These are phyloP conservation scores for Pseudogymnoascus pannorum DNA, from an alignment of 2,329 filamentous ascomycete species.

Conservation along the genomic window DNA sequence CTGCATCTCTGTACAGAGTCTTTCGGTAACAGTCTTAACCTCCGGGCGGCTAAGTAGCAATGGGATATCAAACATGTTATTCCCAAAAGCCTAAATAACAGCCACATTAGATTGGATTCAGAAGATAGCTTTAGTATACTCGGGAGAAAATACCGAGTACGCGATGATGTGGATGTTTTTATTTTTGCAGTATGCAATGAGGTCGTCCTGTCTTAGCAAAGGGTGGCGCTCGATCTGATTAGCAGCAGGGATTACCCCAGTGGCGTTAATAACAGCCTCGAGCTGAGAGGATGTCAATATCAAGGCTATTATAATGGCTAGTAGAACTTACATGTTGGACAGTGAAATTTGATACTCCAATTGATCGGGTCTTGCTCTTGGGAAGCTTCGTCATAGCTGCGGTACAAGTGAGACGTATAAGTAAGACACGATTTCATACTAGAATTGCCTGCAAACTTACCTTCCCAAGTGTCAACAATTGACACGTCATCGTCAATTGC, in stretches of 20 bases:
- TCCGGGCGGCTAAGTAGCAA: conserved; percentile 52
- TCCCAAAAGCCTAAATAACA: conserved; percentile 31
- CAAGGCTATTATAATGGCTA: conserved; percentile 2
- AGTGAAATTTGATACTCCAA: conserved; percentile 68
- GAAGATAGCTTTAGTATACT: conserved; percentile 41
- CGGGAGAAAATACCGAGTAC: conserved; percentile 55
- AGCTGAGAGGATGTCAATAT: conserved; percentile 28
- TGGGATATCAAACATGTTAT: conserved; percentile 37
- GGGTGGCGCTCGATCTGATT: conserved; percentile 67
- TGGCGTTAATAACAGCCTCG: conserved; percentile 48
- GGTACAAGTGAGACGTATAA: not conserved
- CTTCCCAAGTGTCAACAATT: conserved; percentile 39
- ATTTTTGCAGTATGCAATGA: conserved; percentile 52
- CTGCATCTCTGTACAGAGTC: conserved; percentile 34
- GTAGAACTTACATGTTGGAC: conserved; percentile 38
- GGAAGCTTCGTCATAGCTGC: conserved; percentile 47
- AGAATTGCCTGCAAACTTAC: conserved; percentile 18
- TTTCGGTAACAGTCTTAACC: conserved; percentile 49
- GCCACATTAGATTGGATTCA: not conserved
- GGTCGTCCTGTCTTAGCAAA: conserved; percentile 50
- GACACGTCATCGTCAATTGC: conserved; percentile 39
- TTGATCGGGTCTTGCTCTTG: conserved; percentile 54
- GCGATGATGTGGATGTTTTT: conserved; percentile 62
- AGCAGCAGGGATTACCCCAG: conserved; percentile 51
- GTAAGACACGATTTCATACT: conserved; percentile 20